phyloP scores from a whole-genome alignment of 257 asterid genomes.

The Lycium ferocissimum region DNA sequence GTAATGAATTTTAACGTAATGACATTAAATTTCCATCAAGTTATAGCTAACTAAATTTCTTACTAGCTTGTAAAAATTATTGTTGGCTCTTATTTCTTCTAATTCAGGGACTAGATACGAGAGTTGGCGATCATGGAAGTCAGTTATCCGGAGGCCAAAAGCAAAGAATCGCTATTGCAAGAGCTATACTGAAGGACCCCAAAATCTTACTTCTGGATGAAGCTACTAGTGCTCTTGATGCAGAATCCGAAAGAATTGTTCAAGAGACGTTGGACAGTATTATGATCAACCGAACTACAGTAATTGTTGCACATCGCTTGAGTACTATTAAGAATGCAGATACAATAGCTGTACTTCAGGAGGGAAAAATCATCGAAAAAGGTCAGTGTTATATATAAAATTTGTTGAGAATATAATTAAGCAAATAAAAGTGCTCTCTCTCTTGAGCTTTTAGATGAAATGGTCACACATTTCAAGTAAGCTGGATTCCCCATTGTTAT shows the following conservation, averaged over 20 bases:
- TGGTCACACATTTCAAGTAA: neutral
- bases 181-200: conserved; percentile 62
- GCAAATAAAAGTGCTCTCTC: no score
- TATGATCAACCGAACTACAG: conserved; percentile 57
- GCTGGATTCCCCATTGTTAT: neutral
- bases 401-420: neutral
- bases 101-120: conserved; percentile 70
- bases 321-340: conserved; percentile 60
- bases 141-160: conserved; percentile 71
- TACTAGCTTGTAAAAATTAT: conserved; percentile 42
- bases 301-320: conserved; percentile 62
- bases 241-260: conserved; percentile 55
- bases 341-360: conserved; percentile 53
- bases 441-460: no score
- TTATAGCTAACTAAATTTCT: neutral
- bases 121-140: conserved; percentile 57
- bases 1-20: no score
- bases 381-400: conserved; percentile 36
- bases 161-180: conserved; percentile 67
- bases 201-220: conserved; percentile 61
- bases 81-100: conserved; percentile 32
- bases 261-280: conserved; percentile 58
- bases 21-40: neutral
- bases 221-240: conserved; percentile 71
- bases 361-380: conserved; percentile 55